Evolutionary conservation across 331 rosid genomes (phyloP), one percentile per base, ranked within the genome.

Genomic region (Malus hybrid): DNA sequence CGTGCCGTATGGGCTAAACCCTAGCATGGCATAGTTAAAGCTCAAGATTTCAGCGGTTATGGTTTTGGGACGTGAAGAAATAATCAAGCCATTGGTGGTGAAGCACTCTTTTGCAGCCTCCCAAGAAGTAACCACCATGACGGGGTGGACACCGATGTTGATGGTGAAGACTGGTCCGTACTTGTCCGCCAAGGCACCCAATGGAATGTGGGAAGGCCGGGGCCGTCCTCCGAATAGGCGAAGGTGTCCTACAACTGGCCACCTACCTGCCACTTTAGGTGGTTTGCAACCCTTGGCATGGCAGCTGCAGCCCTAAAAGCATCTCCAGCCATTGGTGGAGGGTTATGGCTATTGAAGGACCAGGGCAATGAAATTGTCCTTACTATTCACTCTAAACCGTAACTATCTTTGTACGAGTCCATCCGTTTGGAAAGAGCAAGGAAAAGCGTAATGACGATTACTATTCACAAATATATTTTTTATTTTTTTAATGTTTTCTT

Each of bases 31-130:
- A 2, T 65, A 79, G 81, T 88, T 57, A 52, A 88, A 82, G 24
- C 80, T 80, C 11, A 90, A 7, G 32, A 67, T 71, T 32, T 88
- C 77, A 0, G 73, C 70, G 0, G 31, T 77, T 0, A 79, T 6
- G 5, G 8, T 55, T 15, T 84, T 72, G 34, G 93, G 91, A 6
- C 96, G 86, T 7, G 78, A 76, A 2, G 91, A 80, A 19, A 86
- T 20, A 3, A 69, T 74, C 4, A 29, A 27, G 64, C 82, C 96
- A 11, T 71, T 81, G 10, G 86, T 77, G 20, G 91, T 86, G 83
- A 83, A 85, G 65, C 89, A 83, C 27, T 90, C 90, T 29, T 83
- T 88, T 10, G 88, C 88, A 13, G 69, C 19, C 62, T 89, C 89
- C 87, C 85, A 82, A 16, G 65, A 62, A 50, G 70, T 88, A 13